Evolutionary conservation across 805 yeast species (phyloP), one percentile per base, ranked within the genome.

Genomic region (Yarrowia yakushimensis): DNA sequence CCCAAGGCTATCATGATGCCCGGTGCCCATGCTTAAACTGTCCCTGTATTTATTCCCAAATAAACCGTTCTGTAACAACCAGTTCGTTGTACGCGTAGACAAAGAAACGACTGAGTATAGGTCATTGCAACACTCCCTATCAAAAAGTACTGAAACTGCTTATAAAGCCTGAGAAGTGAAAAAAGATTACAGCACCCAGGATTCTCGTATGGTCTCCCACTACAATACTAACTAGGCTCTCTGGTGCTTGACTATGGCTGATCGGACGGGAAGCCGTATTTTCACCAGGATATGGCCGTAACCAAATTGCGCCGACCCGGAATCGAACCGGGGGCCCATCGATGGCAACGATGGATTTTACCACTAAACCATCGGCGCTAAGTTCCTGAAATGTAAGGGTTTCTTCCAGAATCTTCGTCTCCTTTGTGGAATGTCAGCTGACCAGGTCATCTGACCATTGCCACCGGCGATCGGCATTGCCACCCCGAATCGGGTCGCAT

Each of bases 1-100:
- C 60, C 60, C 33, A 52, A 52, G 45, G 45, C 60, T 11, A 52
- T 52, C 34, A 52, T 52, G 60, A 52, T 52, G 60, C 60, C 60
- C 17, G 60, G 60, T 25, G 60, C 60, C 11, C 60, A 52, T 30
- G 25, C 36, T 9, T 45, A 45, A 13, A 8, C 23, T 6, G 3
- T 10, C 10, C 27, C 43, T 39, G n/a, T 45, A 45, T 45, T 45
- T 45, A 45, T 25, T 45, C 30, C 37, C n/a, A 4, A 34, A 34
- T 17, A 17, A 34, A n/a, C 37, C 8, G 10, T 8, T 36, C 23
- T 36, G 41, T 17, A 36, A 36, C 17, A 17, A n/a, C n/a, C n/a
- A n/a, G n/a, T n/a, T n/a, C n/a, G n/a, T n/a, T n/a, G n/a, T n/a
- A n/a, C n/a, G n/a, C n/a, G n/a, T n/a, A n/a, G n/a, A n/a, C n/a